Evolutionary conservation across 169 alveolate genomes (phyloP).

Genomic region (Fabrea salina): DNA sequence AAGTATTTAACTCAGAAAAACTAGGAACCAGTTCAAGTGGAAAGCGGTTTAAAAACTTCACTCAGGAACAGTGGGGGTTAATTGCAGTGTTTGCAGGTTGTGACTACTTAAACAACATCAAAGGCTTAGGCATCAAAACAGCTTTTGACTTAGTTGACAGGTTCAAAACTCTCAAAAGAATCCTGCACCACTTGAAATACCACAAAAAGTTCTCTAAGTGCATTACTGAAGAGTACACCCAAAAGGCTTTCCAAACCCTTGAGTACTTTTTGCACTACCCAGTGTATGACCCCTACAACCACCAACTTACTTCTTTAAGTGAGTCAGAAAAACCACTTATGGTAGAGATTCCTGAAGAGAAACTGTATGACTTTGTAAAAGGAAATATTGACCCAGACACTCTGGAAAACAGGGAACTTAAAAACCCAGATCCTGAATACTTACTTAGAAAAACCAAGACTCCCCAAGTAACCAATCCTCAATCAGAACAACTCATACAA

Average conservation of each 20-base stretch:
- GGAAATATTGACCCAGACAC: not conserved
- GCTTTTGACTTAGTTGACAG: constrained; percentile 62
- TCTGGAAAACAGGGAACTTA: not conserved
- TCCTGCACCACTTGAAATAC: not conserved
- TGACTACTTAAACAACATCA: constrained; percentile 76
- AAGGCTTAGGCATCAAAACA: constrained; percentile 78
- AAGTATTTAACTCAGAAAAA: constrained; percentile 40
- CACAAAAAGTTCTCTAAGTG: not conserved
- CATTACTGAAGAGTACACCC: not conserved
- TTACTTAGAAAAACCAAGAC: no score
- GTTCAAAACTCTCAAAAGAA: not conserved
- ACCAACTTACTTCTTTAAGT: not conserved
- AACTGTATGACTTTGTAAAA: not conserved
- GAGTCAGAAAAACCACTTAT: not conserved
- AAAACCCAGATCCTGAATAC: no score
- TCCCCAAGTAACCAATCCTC: no score
- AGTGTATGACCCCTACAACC: not conserved
- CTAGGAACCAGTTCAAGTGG: constrained; percentile 38
- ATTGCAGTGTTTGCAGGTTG: constrained; percentile 80
- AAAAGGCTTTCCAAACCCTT: constrained; percentile 1
- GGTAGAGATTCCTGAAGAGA: not conserved
- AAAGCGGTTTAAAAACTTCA: constrained; percentile 38
- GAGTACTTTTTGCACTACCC: constrained; percentile 30
- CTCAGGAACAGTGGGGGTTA: constrained; percentile 49
- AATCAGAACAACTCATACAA: no score